Base-by-base conservation (phyloP, 2,329 filamentous ascomycete species). In the Aspergillus brunneoviolaceus region DNA sequence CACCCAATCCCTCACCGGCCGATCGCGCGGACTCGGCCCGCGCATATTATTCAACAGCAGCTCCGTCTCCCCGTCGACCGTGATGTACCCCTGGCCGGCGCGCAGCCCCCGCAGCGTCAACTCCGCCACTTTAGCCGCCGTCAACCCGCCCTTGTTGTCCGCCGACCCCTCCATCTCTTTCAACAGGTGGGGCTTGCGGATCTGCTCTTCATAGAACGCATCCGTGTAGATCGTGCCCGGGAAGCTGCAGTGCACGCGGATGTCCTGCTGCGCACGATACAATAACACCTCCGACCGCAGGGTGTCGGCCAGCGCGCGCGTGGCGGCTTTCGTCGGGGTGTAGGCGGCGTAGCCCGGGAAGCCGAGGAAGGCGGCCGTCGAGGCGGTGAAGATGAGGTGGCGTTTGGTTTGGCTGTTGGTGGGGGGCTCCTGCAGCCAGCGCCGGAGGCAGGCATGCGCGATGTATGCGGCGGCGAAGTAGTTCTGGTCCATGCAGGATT, bases 321-420 rank as follows among this genome's bases (percentile, higher is more conserved):
- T 60, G 4, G 63, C 63, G 12, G 55, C 60, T 9, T 63, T 64
- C 4, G 56, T 51, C 5, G 63, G 60, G 4, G 63, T 58, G 42
- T 63, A 64, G 7, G 63, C 63, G 2, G 50, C 54, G 56, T 61
- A 64, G 10, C 60, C 63, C 1, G 63, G 63, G 0, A 64, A 23
- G 11, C 58, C 61, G 3, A 63, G 45, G 29, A 64, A 58, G 5
- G 56, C 60, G 0, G 60, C 48, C 4, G 58, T 53, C 1, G 63
- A 61, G 5, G 58, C 60, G 5, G 63, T 63, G 51, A 64, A 57
- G 39, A 64, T 29, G 7, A 64, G 29, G n/a, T 64, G 60, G 14
- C 58, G 25, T 50, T 21, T 12, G 7, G 10, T 4, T 33, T 19
- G 1, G 54, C 1, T 45, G 16, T 5, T 12, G 29, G 0, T 29